These are phyloP conservation scores for Neurospora sp. DNA, from an alignment of 495 filamentous ascomycete genomes.

Conservation along the genomic window DNA sequence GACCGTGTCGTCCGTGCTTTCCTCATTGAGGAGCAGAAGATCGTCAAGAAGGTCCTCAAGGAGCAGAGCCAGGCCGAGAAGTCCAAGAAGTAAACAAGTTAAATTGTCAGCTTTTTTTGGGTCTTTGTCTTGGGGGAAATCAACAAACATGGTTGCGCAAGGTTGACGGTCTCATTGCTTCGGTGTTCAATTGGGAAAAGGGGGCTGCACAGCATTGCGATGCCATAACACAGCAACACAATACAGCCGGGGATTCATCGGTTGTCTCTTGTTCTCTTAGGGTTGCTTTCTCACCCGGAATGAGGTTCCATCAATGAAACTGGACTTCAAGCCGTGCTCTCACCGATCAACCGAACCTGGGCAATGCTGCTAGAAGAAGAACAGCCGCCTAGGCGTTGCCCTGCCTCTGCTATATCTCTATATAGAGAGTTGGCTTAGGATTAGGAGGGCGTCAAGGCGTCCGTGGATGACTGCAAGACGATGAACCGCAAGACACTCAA, in stretches of 20 bases:
- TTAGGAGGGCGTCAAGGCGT: background rate
- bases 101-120: slow-evolving; percentile 9
- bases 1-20: slow-evolving; percentile 95
- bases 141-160: slow-evolving; percentile 11
- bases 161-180: slow-evolving; percentile 39
- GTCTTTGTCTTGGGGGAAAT: slow-evolving; percentile 15
- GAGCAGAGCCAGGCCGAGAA: slow-evolving; percentile 58
- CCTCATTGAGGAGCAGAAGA: slow-evolving; percentile 99
- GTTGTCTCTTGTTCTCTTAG: slow-evolving; percentile 35
- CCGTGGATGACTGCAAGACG: background rate
- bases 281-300: slow-evolving; percentile 36
- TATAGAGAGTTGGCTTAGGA: background rate
- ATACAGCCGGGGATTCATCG: slow-evolving; percentile 21
- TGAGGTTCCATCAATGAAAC: slow-evolving; percentile 28
- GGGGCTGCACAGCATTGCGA: slow-evolving; percentile 21
- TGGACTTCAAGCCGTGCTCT: slow-evolving; percentile 25
- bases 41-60: slow-evolving; percentile 99
- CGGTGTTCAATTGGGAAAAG: slow-evolving; percentile 42
- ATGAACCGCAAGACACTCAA: slow-evolving; percentile 1
- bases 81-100: slow-evolving; percentile 57
- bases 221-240: slow-evolving; percentile 30
- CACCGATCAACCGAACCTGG: background rate
- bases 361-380: background rate
- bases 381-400: background rate
- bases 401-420: background rate